These are phyloP conservation scores for Chaetomium fimeti DNA, from an alignment of 495 filamentous ascomycete species.

Conservation along the genomic window DNA sequence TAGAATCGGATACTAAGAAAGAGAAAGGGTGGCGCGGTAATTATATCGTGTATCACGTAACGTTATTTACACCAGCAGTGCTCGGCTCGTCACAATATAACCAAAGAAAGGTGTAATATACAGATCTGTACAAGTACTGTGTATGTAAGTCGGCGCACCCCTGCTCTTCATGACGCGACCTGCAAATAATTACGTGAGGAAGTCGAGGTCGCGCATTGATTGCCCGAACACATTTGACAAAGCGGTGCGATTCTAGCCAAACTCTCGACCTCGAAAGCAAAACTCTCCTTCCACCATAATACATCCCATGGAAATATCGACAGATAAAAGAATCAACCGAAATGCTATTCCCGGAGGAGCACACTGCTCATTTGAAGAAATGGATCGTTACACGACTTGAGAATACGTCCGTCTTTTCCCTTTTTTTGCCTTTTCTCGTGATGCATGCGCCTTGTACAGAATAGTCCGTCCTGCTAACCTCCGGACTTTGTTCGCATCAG, in stretches of 20 bases:
- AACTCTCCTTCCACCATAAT: neutral
- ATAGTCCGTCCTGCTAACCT: conserved; percentile 1
- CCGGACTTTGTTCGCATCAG: conserved; percentile 45
- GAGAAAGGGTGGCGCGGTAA: too few relatives aligned
- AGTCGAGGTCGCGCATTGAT: neutral
- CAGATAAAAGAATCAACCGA: neutral
- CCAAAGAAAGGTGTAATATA: too few relatives aligned
- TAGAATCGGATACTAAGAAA: too few relatives aligned
- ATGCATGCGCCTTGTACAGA: conserved; percentile 4
- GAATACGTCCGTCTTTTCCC: conserved; percentile 68
- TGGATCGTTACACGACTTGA: conserved; percentile 92
- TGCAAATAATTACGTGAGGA: neutral
- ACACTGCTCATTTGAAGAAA: conserved; percentile 70
- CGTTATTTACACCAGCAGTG: too few relatives aligned
- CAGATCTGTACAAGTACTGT: too few relatives aligned
- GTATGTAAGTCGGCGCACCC: too few relatives aligned
- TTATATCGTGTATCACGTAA: too few relatives aligned
- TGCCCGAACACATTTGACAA: neutral
- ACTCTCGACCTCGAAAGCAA: neutral
- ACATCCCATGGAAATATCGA: conserved; percentile 4
- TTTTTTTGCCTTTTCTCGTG: neutral
- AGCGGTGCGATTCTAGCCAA: neutral
- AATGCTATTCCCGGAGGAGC: conserved; percentile 79
- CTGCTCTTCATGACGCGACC: neutral
- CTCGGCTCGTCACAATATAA: too few relatives aligned